Evolutionary conservation across 768 basidiomycete species (phyloP).

Genomic region (Rhodotorula graminis): DNA sequence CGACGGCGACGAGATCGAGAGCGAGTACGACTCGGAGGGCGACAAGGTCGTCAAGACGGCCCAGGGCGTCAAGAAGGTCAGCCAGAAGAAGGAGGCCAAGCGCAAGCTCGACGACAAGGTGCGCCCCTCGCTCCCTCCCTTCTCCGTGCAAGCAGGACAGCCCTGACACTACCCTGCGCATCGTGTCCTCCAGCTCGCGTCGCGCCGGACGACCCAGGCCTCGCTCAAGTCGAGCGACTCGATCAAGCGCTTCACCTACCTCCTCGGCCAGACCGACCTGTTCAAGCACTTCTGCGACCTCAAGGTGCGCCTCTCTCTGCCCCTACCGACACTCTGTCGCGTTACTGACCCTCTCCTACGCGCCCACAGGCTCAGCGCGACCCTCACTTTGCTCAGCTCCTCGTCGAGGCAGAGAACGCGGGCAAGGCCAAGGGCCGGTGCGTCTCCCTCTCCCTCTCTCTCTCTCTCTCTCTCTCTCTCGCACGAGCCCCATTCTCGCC

Average conservation of each 20-base stretch:
- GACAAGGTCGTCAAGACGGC: not conserved
- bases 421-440: slow-evolving; percentile 60
- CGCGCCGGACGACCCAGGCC: slow-evolving; percentile 18
- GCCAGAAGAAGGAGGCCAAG: slow-evolving; percentile 23
- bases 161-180: not conserved
- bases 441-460: too few relatives aligned
- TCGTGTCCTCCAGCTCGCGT: slow-evolving; percentile 11
- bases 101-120: slow-evolving; percentile 25
- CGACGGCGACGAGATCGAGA: slow-evolving; percentile 29
- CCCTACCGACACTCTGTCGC: not conserved
- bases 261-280: slow-evolving; percentile 95
- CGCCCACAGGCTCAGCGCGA: slow-evolving; percentile 61
- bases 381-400: slow-evolving; percentile 82
- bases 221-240: slow-evolving; percentile 71
- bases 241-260: slow-evolving; percentile 91
- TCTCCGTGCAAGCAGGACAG: fast-evolving
- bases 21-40: slow-evolving; percentile 25
- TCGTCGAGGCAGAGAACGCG: slow-evolving; percentile 66
- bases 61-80: not conserved
- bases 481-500: too few relatives aligned
- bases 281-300: slow-evolving; percentile 98
- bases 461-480: too few relatives aligned
- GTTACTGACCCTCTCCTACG: slow-evolving; percentile 9
- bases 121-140: not conserved
- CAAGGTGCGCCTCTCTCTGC: slow-evolving; percentile 52